Percentiles rank a stretch among this genome's conserved stretches.
phyloP scores from a whole-genome alignment of 495 filamentous ascomycete species.

The Letharia lupina region DNA sequence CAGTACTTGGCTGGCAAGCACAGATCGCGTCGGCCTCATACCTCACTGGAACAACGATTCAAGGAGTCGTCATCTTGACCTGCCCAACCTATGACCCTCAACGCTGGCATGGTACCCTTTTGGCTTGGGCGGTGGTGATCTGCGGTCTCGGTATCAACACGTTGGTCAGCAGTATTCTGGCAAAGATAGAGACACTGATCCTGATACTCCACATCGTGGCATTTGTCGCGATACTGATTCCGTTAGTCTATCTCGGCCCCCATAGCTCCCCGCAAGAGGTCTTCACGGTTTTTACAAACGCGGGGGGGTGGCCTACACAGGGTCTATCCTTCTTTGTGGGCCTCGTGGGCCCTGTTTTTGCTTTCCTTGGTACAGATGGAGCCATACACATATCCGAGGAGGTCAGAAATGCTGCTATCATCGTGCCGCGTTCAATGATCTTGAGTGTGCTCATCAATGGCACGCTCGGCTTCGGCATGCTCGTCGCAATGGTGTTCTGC shows the following conservation, averaged over 20 bases:
- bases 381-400: slow-evolving; percentile 35
- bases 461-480: slow-evolving; percentile 28
- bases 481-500: slow-evolving; percentile 28
- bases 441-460: slow-evolving; percentile 38
- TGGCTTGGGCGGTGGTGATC: slow-evolving; percentile 34
- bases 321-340: slow-evolving; percentile 40
- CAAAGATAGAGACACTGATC: slow-evolving; percentile 39
- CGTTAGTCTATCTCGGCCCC: slow-evolving; percentile 40
- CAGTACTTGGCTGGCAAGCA: slow-evolving; percentile 39
- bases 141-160: slow-evolving; percentile 38
- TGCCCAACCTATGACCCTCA: slow-evolving; percentile 30
- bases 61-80: slow-evolving; percentile 34
- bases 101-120: slow-evolving; percentile 36
- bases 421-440: slow-evolving; percentile 41
- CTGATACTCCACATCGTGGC: slow-evolving; percentile 43
- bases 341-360: slow-evolving; percentile 31
- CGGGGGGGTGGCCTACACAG: slow-evolving; percentile 37
- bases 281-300: slow-evolving; percentile 40
- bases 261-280: slow-evolving; percentile 32
- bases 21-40: slow-evolving; percentile 31
- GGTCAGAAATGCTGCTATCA: slow-evolving; percentile 33
- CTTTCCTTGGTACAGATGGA: slow-evolving; percentile 29
- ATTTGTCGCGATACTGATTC: slow-evolving; percentile 45
- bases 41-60: slow-evolving; percentile 35
- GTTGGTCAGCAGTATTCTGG: slow-evolving; percentile 32